phyloP scores from a whole-genome alignment of 805 yeast species.

The Saccharomycopsis oosterbeekiorum region DNA sequence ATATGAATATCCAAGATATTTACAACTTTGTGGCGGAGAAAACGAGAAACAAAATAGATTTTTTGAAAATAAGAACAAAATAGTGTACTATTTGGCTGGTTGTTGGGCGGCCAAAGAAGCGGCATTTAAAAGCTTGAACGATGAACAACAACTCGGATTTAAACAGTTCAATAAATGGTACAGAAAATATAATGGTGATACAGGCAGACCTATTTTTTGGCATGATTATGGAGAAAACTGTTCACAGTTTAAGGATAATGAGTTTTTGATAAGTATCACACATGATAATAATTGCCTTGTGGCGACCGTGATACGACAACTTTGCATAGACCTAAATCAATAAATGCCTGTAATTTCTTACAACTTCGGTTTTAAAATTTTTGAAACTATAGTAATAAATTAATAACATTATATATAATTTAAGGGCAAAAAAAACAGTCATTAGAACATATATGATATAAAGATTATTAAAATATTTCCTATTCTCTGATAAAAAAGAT shows the following conservation, averaged over 20 bases:
- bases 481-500: neutral
- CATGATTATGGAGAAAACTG: neutral
- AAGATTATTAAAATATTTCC: neutral
- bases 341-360: neutral
- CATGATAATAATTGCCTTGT: constrained; percentile 57
- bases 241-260: constrained; percentile 27
- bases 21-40: neutral
- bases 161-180: constrained; percentile 49
- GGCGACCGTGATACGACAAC: constrained; percentile 41
- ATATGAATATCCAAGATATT: constrained; percentile 4
- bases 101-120: constrained; percentile 73
- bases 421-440: constrained; percentile 1
- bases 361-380: neutral
- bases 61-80: neutral
- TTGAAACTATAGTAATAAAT: constrained; percentile 1
- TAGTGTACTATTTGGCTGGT: constrained; percentile 5
- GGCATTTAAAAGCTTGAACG: constrained; percentile 47
- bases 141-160: constrained; percentile 40
- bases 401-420: neutral
- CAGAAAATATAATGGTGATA: constrained; percentile 30
- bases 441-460: constrained; percentile 1
- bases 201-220: constrained; percentile 36
- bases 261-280: constrained; percentile 45
- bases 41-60: neutral
- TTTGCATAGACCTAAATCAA: neutral